Evolutionary conservation across 192 early-diverging fungal species (phyloP).

Genomic region (Gaertneriomyces semiglobifer): DNA sequence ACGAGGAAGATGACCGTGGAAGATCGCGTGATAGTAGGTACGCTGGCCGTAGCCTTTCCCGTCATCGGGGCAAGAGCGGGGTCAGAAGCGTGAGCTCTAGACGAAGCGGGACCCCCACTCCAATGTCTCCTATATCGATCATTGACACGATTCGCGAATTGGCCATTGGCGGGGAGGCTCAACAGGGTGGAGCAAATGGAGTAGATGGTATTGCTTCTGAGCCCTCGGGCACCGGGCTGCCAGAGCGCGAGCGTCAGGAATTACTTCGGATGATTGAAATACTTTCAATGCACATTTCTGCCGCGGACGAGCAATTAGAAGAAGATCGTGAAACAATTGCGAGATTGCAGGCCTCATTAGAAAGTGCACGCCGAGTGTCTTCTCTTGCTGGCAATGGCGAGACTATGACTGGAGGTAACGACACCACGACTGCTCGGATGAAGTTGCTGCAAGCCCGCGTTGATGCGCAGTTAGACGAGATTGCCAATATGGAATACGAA

Average conservation of each 20-base stretch:
- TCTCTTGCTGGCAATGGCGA: not conserved
- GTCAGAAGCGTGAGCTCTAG: not conserved
- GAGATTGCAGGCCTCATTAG: constrained; percentile 12
- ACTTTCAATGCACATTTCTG: constrained; percentile 18
- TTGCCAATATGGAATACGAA: constrained; percentile 29
- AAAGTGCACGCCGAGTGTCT: not conserved
- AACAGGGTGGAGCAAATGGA: not conserved
- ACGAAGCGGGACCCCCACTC: not conserved
- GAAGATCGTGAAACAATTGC: constrained; percentile 11
- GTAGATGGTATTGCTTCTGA: constrained; percentile 2
- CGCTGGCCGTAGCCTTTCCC: not conserved
- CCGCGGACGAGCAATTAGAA: constrained; percentile 19
- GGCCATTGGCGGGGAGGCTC: not conserved
- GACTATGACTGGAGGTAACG: not conserved
- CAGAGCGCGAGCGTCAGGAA: constrained; percentile 26
- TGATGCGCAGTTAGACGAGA: constrained; percentile 23
- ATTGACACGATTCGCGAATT: constrained; percentile 14
- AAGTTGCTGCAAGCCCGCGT: constrained; percentile 11
- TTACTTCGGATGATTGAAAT: constrained; percentile 25
- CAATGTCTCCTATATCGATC: constrained; percentile 9
- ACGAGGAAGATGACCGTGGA: not conserved
- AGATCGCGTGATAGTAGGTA: not conserved
- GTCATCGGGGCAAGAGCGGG: not conserved
- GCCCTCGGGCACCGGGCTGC: not conserved
- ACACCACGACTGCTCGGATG: not conserved